Conservation (phyloP, 129 eudicot genomes). For the Saussurea involucrata region DNA sequence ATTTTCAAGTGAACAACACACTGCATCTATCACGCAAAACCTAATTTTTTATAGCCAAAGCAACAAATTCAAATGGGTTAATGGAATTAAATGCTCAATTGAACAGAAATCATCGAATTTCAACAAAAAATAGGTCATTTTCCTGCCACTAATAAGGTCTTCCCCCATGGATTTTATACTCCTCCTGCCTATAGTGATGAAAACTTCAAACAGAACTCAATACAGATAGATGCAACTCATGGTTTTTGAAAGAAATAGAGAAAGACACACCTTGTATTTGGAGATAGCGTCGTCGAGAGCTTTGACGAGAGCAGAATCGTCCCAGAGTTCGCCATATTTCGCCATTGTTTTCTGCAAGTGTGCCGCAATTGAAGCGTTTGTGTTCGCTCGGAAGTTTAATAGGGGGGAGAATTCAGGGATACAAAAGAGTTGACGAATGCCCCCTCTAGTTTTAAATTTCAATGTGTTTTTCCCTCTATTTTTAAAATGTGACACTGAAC, state of each 20-base stretch:
- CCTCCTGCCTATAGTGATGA: not conserved
- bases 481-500: not conserved
- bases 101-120: not conserved
- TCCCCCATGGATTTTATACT: not conserved
- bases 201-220: conserved; percentile 6
- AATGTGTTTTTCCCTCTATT: not conserved
- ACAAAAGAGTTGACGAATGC: not conserved
- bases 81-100: not conserved
- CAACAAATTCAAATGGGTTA: not conserved
- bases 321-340: conserved; percentile 54
- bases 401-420: not conserved
- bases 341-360: conserved; percentile 34
- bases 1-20: not conserved
- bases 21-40: conserved; percentile 5
- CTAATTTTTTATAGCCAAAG: conserved; percentile 7
- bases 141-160: not conserved
- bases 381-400: not conserved
- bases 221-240: not conserved
- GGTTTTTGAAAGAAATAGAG: not conserved
- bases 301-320: conserved; percentile 68
- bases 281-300: conserved; percentile 73
- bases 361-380: conserved; percentile 4
- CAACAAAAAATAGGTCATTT: not conserved
- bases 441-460: not conserved
- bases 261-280: conserved; percentile 53